A percentile compares a stretch with the other conserved stretches of the same genome.
Conservation (phyloP, 139 green algal species). For the Coelastrella sp. region DNA sequence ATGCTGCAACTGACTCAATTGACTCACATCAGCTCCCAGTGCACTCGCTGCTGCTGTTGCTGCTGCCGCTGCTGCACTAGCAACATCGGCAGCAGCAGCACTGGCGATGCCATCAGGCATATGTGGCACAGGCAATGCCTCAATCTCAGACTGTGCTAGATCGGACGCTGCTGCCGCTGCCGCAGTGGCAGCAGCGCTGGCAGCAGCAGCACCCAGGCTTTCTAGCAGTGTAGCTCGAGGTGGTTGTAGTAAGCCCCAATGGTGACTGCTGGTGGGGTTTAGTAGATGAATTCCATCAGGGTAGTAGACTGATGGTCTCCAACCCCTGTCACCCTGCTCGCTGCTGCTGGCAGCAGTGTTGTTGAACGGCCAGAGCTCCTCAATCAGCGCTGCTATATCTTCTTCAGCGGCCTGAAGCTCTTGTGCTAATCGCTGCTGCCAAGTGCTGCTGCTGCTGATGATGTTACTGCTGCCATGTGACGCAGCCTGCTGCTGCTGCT, state of each 20-base stretch:
- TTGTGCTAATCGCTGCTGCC: conserved; percentile 4
- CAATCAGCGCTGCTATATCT: conserved; percentile 13
- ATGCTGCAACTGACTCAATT: background rate
- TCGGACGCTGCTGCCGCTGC: background rate
- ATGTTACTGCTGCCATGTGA: conserved; percentile 7
- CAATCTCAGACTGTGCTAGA: conserved; percentile 31
- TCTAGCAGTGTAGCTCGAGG: conserved; percentile 27
- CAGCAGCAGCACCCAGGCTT: conserved; percentile 24
- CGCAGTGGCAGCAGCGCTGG: conserved; percentile 15
- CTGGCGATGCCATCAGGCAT: background rate
- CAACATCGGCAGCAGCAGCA: background rate
- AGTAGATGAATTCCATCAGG: conserved; percentile 84
- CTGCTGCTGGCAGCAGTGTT: conserved; percentile 18
- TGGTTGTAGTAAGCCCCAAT: conserved; percentile 60
- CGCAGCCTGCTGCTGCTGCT: conserved; percentile 27
- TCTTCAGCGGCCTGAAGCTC: conserved; percentile 36
- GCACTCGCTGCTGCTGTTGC: conserved; percentile 26
- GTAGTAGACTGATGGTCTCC: conserved; percentile 52
- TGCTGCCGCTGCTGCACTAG: conserved; percentile 9
- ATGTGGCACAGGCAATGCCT: background rate
- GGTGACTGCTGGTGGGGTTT: conserved; percentile 70
- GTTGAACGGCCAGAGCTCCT: conserved; percentile 32
- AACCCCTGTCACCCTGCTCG: conserved; percentile 14
- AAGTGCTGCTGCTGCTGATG: background rate
- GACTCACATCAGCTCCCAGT: background rate